Conservation (phyloP, 352 stramenopile species). For the Vaucheria bursata region DNA sequence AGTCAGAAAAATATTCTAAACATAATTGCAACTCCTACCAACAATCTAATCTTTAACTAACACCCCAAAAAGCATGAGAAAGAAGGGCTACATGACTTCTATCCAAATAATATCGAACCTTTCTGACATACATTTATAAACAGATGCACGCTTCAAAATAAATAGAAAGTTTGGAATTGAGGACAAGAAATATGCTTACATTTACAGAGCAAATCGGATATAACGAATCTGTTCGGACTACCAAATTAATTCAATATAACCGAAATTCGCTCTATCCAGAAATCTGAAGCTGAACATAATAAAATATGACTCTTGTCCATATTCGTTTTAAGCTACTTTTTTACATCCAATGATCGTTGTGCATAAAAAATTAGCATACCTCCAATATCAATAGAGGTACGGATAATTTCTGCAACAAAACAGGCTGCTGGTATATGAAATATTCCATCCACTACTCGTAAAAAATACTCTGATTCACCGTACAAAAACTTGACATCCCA, state of each 20-base stretch:
- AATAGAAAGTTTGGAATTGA: too few species aligned
- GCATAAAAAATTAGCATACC: neutral
- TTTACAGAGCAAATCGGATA: too few species aligned
- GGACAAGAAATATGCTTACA: too few species aligned
- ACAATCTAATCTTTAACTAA: too few species aligned
- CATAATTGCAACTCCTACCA: too few species aligned
- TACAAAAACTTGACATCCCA: constrained; percentile 1
- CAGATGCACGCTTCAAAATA: too few species aligned
- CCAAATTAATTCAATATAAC: neutral
- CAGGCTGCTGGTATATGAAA: neutral
- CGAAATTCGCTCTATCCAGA: neutral
- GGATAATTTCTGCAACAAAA: neutral
- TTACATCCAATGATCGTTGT: neutral
- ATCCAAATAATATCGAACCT: too few species aligned
- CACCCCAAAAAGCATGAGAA: too few species aligned
- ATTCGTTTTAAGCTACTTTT: neutral
- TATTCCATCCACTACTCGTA: neutral
- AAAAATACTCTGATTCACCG: neutral
- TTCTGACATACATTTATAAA: too few species aligned
- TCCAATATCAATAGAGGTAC: neutral
- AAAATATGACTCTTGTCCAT: neutral
- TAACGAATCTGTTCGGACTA: neutral
- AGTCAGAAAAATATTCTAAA: too few species aligned
- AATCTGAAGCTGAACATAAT: neutral
- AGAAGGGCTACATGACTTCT: too few species aligned